These are phyloP conservation scores for Tephrocybe sp. DNA, from an alignment of 768 basidiomycete species.

Conservation along the genomic window DNA sequence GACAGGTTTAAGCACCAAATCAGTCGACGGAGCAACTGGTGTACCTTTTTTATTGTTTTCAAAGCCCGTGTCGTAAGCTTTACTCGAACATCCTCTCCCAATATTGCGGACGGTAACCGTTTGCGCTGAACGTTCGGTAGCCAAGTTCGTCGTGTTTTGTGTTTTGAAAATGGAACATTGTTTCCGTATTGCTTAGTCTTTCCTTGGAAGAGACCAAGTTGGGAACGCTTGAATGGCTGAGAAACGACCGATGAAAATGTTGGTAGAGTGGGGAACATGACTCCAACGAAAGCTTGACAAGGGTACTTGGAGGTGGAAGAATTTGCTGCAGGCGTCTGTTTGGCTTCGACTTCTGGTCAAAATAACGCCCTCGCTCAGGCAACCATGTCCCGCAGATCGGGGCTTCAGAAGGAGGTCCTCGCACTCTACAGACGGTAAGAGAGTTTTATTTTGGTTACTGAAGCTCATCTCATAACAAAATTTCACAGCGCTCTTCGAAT, in stretches of 20 bases:
- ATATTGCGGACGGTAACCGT: constrained; percentile 62
- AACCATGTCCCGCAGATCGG: constrained; percentile 33
- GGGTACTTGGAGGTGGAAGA: background rate
- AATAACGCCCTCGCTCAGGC: constrained; percentile 4
- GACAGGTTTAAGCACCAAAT: background rate
- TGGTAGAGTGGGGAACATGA: constrained; percentile 28
- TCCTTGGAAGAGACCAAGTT: constrained; percentile 82
- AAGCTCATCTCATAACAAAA: background rate
- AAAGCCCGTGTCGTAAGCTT: constrained; percentile 77
- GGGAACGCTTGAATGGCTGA: constrained; percentile 76
- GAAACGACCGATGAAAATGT: constrained; percentile 43
- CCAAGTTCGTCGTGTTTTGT: constrained; percentile 87
- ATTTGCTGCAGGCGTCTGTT: constrained; percentile 8
- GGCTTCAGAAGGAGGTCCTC: constrained; percentile 52
- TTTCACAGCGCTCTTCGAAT: constrained; percentile 68
- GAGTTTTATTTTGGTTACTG: background rate
- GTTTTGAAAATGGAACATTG: constrained; percentile 85
- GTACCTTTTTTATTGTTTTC: constrained; percentile 81
- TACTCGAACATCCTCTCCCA: constrained; percentile 55
- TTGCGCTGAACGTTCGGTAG: constrained; percentile 84
- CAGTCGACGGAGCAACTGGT: constrained; percentile 6
- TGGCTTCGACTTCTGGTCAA: constrained; percentile 9
- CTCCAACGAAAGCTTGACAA: background rate
- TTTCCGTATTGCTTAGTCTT: constrained; percentile 80
- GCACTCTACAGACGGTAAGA: constrained; percentile 41